Conservation (phyloP, 176 grass and related monocot species). For the Phyllostachys edulis region DNA sequence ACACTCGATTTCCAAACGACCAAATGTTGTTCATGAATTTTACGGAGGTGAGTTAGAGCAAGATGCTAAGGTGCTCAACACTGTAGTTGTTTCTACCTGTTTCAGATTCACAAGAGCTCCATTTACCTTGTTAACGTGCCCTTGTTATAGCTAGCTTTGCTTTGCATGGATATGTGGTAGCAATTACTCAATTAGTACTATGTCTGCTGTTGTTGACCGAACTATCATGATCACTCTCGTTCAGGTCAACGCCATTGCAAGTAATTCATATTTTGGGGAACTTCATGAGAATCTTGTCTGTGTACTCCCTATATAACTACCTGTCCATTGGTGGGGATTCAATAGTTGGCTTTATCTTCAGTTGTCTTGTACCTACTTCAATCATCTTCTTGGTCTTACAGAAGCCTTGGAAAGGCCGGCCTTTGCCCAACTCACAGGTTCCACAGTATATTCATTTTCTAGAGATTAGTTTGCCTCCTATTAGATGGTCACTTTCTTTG, state of each 20-base stretch:
- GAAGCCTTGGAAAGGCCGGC: constrained; percentile 90
- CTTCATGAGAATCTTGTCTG: constrained; percentile 92
- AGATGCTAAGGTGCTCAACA: neutral
- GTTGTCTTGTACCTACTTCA: constrained; percentile 81
- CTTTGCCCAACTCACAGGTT: constrained; percentile 94
- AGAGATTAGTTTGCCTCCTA: constrained; percentile 21
- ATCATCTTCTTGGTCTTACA: constrained; percentile 83
- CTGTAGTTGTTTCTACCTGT: neutral
- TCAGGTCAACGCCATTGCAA: constrained; percentile 76
- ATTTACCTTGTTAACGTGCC: neutral
- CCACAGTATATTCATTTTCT: constrained; percentile 17
- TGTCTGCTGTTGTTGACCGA: neutral
- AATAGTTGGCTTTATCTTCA: constrained; percentile 90
- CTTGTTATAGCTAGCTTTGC: neutral
- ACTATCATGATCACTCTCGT: neutral
- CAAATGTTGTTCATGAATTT: constrained; percentile 5
- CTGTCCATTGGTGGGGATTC: constrained; percentile 51
- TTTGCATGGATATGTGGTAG: neutral
- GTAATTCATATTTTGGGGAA: constrained; percentile 81
- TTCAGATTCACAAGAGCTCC: neutral
- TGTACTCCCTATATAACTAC: constrained; percentile 51
- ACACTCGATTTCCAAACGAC: neutral
- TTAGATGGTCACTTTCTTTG: neutral
- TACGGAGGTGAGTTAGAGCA: neutral
- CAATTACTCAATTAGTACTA: neutral